Conservation (phyloP, 805 yeast genomes). For the Candida railenensis region DNA sequence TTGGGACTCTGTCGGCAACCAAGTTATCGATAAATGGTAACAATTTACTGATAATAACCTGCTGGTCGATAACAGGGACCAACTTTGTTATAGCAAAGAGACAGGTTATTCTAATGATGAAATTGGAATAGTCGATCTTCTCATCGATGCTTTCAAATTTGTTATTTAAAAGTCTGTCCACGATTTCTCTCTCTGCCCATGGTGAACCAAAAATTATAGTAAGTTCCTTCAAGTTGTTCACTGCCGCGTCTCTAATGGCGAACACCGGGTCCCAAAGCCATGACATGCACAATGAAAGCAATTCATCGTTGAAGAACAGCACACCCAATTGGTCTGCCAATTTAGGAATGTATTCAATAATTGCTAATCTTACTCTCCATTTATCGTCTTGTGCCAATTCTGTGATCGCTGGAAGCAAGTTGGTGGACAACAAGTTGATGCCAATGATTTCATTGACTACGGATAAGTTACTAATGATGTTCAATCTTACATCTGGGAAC, state of each 20-base stretch:
- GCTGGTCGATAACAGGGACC: conserved; percentile 63
- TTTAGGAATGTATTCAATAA: conserved; percentile 93
- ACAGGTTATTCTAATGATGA: conserved; percentile 89
- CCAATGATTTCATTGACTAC: conserved; percentile 94
- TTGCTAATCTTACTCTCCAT: conserved; percentile 97
- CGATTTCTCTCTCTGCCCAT: conserved; percentile 88
- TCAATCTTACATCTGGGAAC: conserved; percentile 92
- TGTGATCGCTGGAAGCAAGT: conserved; percentile 90
- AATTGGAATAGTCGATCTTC: conserved; percentile 60
- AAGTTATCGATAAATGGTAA: conserved; percentile 78
- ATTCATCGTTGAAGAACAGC: conserved; percentile 86
- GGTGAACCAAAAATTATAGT: conserved; percentile 86
- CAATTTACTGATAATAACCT: conserved; percentile 59
- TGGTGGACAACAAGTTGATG: conserved; percentile 79
- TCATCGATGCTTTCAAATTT: conserved; percentile 21
- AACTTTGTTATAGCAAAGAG: conserved; percentile 83
- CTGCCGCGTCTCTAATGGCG: conserved; percentile 96
- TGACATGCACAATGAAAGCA: conserved; percentile 88
- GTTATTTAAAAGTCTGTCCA: conserved; percentile 63
- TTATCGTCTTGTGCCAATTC: conserved; percentile 94
- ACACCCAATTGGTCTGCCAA: conserved; percentile 93
- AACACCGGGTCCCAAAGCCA: conserved; percentile 99
- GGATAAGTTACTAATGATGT: conserved; percentile 88
- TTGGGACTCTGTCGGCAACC: conserved; percentile 83
- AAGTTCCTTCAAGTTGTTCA: conserved; percentile 72